Conservation (phyloP, 176 grass and related monocot genomes). For the Saccharum spontaneum region DNA sequence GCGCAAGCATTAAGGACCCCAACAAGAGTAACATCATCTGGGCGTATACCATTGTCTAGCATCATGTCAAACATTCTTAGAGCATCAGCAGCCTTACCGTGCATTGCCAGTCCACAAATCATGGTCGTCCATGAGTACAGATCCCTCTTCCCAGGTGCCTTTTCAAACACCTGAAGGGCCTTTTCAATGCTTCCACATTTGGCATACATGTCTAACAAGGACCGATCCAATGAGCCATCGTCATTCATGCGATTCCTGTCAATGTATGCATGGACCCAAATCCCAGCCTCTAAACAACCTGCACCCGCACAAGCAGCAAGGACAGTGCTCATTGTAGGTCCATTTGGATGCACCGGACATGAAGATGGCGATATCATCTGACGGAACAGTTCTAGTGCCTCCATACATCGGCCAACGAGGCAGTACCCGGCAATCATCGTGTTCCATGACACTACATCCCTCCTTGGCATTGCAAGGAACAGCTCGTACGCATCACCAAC, state of each 20-base stretch:
- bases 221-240: slow-evolving; percentile 41
- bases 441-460: slow-evolving; percentile 72
- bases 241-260: slow-evolving; percentile 47
- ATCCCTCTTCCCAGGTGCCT: slow-evolving; percentile 51
- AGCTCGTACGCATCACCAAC: slow-evolving; percentile 36
- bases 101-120: slow-evolving; percentile 76
- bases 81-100: slow-evolving; percentile 61
- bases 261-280: slow-evolving; percentile 59
- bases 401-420: slow-evolving; percentile 35
- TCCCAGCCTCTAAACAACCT: slow-evolving; percentile 60
- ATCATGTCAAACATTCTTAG: slow-evolving; percentile 59
- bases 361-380: slow-evolving; percentile 51
- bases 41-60: slow-evolving; percentile 44
- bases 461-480: slow-evolving; percentile 58
- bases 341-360: slow-evolving; percentile 45
- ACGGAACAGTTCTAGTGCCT: slow-evolving; percentile 61
- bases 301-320: slow-evolving; percentile 54
- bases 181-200: slow-evolving; percentile 75
- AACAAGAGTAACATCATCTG: slow-evolving; percentile 72
- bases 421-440: slow-evolving; percentile 64
- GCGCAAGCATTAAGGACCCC: slow-evolving; percentile 75
- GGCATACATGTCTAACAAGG: slow-evolving; percentile 76
- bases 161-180: slow-evolving; percentile 70
- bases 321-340: slow-evolving; percentile 56
- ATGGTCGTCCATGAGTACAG: slow-evolving; percentile 74